phyloP scores from a whole-genome alignment of 2,329 filamentous ascomycete species.

The Talaromyces sp. region DNA sequence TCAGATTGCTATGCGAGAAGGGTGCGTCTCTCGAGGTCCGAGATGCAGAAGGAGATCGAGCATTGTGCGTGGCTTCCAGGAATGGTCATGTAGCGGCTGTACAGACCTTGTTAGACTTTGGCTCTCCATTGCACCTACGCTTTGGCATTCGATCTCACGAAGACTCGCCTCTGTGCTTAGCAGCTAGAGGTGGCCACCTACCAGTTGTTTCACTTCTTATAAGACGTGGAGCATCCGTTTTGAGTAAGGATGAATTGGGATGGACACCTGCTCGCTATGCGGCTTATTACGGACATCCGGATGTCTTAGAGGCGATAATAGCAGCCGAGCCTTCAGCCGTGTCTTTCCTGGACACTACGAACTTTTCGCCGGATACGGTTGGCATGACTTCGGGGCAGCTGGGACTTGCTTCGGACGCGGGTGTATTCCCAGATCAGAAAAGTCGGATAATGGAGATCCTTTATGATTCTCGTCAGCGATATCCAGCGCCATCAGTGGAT shows the following conservation, averaged over 20 bases:
- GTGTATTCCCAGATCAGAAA: conserved; percentile 25
- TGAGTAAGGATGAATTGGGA: conserved; percentile 34
- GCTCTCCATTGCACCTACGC: conserved; percentile 29
- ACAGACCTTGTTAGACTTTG: conserved; percentile 32
- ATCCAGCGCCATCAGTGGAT: neutral
- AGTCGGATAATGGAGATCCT: conserved; percentile 23
- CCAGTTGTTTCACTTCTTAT: conserved; percentile 32
- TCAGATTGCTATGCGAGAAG: conserved; percentile 33
- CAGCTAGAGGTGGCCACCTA: conserved; percentile 34
- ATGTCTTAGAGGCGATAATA: conserved; percentile 34
- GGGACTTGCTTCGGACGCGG: conserved; percentile 25
- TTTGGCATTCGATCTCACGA: conserved; percentile 28
- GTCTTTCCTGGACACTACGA: conserved; percentile 15
- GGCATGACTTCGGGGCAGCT: conserved; percentile 22
- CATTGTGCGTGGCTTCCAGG: conserved; percentile 33
- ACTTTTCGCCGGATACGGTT: conserved; percentile 19
- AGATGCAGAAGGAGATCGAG: conserved; percentile 33
- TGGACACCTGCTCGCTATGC: conserved; percentile 40
- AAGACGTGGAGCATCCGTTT: conserved; percentile 31
- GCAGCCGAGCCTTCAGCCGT: conserved; percentile 21
- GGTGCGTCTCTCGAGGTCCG: conserved; percentile 32
- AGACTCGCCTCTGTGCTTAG: conserved; percentile 39
- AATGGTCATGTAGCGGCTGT: conserved; percentile 34
- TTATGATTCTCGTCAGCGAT: conserved; percentile 13
- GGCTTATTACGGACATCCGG: conserved; percentile 35